Evolutionary conservation across 2,329 filamentous ascomycete species (phyloP).

Genomic region (Colletotrichum acutatum): DNA sequence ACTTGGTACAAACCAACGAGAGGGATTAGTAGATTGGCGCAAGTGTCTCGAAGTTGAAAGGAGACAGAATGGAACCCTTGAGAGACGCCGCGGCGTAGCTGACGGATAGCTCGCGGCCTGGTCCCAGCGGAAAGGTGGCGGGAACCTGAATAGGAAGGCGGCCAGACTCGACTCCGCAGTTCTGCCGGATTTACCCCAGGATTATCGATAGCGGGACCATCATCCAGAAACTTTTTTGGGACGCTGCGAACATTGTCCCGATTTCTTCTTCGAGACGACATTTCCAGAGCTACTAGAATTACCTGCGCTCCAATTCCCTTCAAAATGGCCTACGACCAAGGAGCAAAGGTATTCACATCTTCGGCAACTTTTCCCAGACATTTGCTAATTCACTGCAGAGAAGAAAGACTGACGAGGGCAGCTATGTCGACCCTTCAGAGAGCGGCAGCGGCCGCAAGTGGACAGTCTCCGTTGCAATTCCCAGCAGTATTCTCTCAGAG

Average conservation of each 20-base stretch:
- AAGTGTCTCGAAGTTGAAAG: constrained; percentile 6
- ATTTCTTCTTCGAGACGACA: neutral
- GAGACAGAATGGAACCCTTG: neutral
- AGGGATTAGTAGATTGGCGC: constrained; percentile 8
- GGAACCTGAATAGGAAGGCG: constrained; percentile 38
- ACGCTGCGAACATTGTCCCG: neutral
- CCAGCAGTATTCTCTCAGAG: constrained; percentile 82
- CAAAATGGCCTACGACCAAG: constrained; percentile 33
- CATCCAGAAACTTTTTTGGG: constrained; percentile 31
- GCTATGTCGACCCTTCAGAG: constrained; percentile 54
- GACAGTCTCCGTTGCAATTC: constrained; percentile 82
- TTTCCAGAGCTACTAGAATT: neutral
- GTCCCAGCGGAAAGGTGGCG: constrained; percentile 29
- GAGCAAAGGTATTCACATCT: constrained; percentile 32
- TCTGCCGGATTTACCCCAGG: constrained; percentile 40
- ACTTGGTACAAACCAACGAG: neutral
- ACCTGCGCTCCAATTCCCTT: neutral
- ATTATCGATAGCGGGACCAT: constrained; percentile 19
- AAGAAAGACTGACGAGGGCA: constrained; percentile 59
- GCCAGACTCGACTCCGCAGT: constrained; percentile 30
- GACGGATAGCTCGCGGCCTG: constrained; percentile 23
- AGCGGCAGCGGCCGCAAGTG: constrained; percentile 68
- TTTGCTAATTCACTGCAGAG: constrained; percentile 51
- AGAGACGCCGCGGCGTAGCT: neutral
- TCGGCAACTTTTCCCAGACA: too few relatives aligned